Evolutionary conservation across 2,329 filamentous ascomycete species (phyloP), one percentile per base, ranked within the genome.

Genomic region (Parasarocladium wereldwijsianum): DNA sequence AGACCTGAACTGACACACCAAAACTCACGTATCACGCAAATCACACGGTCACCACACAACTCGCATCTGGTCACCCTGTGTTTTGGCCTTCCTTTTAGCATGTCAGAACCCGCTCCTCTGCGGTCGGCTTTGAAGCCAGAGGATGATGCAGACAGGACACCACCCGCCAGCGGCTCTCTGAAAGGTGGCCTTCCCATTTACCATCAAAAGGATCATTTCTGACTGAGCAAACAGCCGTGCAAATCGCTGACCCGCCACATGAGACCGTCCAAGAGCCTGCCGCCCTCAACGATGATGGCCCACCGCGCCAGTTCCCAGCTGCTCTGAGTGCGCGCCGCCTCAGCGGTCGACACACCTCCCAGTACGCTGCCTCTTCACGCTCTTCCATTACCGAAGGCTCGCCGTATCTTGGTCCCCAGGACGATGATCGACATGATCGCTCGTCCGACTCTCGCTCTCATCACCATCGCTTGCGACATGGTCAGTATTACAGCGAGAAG

Each of bases 201-300:
- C 23, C 9, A 24, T 24, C 12, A 8, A 24, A 26, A 28, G 32
- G 41, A 49, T 47, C 35, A 44, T 37, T 44, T 31, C 26, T 25
- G 29, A n/a, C n/a, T n/a, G n/a, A n/a, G n/a, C n/a, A n/a, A 19
- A 24, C 34, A 53, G 67, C 66, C 33, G 69, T 73, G 32, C 66
- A 72, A 43, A 73, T 73, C 35, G 61, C 66, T 26, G 67, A 72
- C 40, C 65, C 66, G 12, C 45, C 45, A 13, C 42, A 45, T 20
- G 52, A 54, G 26, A 34, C 41, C 7, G 40, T 42, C 18, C 37
- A 45, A 19, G 52, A 55, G 11, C n/a, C n/a, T n/a, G n/a, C n/a
- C n/a, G n/a, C n/a, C n/a, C n/a, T n/a, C n/a, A n/a, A n/a, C n/a
- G 47, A 53, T 26, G 52, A 54, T 8, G 37, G 34, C 14, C 41